Base-by-base conservation (phyloP, 225 moss, liverwort and hornwort genomes). In the Neckera pumila region DNA sequence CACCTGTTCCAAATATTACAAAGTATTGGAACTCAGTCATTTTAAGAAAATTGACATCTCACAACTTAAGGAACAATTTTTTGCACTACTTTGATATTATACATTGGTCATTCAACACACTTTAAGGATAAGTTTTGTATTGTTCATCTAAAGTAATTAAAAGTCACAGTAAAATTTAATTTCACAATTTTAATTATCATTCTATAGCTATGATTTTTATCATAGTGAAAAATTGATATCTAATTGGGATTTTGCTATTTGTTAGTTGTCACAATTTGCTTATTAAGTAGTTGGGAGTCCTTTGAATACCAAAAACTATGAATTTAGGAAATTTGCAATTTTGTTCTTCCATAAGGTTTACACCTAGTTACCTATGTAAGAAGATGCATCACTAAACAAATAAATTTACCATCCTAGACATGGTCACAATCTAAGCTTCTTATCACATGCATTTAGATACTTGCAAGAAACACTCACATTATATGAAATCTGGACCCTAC, bases 1-100 rank as follows among this genome's bases (percentile, higher is more conserved):
- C 0, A 13, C 0, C 0, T 0, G 0, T 25, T 14, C 1, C 2
- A 3, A 14, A 40, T 40, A 38, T 23, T 69, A 1, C 38, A 38
- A 38, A 38, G 7, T 25, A 23, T 40, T 70, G 14, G 25, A 70
- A 23, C 25, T 23, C 5, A 2, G 0, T 70, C 3, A 5, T 40
- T 67, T 38, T 12, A 7, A 12, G 45, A 2, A n/a, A n/a, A 67
- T 38, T 67, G 40, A 70, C 40, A 7, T 70, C 4, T 2, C 23
- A 8, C 23, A 13, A 8, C n/a, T n/a, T 14, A 38, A 69, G 7
- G 3, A 23, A 38, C 1, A 69, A 38, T 22, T 38, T 67, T 22
- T 69, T 67, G 14, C 3, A 14, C 23, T 40, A 13, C 25, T 40
- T 69, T 69, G 22, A 23, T 38, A 38, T 69, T 38, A 23, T 40